Percentiles rank a stretch among this genome's conserved stretches.
phyloP scores from a whole-genome alignment of 176 grass and related monocot genomes.

The Cymbopogon citratus region DNA sequence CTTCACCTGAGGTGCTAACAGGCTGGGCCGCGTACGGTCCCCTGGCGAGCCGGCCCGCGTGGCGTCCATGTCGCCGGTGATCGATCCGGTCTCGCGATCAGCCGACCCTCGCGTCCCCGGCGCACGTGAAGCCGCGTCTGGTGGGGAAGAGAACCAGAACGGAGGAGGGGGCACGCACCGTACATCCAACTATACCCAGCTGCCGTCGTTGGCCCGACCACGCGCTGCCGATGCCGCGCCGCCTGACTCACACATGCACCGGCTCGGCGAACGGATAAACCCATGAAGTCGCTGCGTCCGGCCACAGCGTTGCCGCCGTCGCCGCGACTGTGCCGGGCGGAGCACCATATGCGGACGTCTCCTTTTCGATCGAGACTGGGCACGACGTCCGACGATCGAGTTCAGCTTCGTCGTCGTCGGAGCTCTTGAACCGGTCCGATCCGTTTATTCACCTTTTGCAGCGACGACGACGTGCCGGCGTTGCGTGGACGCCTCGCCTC shows the following conservation, averaged over 20 bases:
- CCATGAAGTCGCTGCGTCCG: not conserved
- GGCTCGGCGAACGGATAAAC: not conserved
- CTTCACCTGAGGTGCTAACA: not conserved
- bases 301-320: not conserved
- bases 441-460: not conserved
- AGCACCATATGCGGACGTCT: not conserved
- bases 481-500: not conserved
- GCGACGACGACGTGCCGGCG: constrained; percentile 12
- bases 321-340: not conserved
- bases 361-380: not conserved
- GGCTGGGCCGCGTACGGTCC: constrained; percentile 18
- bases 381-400: not conserved
- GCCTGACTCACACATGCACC: not conserved
- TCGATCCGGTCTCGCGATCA: not conserved
- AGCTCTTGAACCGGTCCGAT: not conserved
- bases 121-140: constrained; percentile 29
- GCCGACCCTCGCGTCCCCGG: not conserved
- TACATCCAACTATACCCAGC: not conserved
- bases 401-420: not conserved
- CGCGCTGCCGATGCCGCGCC: not conserved
- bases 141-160: not conserved
- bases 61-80: constrained; percentile 4
- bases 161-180: too few species aligned
- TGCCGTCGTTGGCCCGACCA: not conserved
- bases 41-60: not conserved